Percentiles rank a stretch among this genome's conserved stretches.
Conservation (phyloP, 345 rosid species). For the Limnanthes douglasii region DNA sequence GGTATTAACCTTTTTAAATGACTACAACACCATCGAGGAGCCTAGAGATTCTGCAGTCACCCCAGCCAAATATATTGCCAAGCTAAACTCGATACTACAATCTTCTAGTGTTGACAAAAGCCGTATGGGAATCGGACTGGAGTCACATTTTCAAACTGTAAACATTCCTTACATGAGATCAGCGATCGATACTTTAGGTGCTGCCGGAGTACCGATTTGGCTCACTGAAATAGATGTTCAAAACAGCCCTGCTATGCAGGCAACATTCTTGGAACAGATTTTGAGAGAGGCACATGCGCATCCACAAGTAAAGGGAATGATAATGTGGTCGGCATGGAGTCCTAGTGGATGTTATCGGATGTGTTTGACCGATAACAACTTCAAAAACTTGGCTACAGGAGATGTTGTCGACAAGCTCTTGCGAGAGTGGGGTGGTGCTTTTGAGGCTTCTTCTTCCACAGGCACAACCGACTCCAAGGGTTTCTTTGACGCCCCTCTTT, state of each 20-base stretch:
- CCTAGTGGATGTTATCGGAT: conserved; percentile 36
- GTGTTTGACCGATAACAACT: conserved; percentile 47
- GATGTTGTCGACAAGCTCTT: conserved; percentile 43
- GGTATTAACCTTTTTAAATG: conserved; percentile 51
- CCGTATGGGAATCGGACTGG: conserved; percentile 47
- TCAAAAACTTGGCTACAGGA: conserved; percentile 34
- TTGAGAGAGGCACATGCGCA: conserved; percentile 36
- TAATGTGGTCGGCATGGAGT: conserved; percentile 40
- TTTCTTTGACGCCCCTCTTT: conserved; percentile 26
- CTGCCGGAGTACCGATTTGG: conserved; percentile 59
- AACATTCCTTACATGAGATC: conserved; percentile 72
- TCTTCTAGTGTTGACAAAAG: conserved; percentile 29
- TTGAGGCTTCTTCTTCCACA: conserved; percentile 1
- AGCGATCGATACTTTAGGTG: conserved; percentile 37
- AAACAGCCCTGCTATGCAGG: conserved; percentile 22
- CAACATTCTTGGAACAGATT: conserved; percentile 26
- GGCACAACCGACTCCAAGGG: conserved; percentile 12
- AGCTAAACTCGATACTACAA: conserved; percentile 30
- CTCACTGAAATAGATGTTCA: conserved; percentile 51
- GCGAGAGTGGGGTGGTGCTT: conserved; percentile 25
- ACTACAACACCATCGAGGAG: conserved; percentile 56
- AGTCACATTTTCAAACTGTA: conserved; percentile 47
- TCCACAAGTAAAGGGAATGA: conserved; percentile 31
- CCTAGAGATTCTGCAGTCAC: conserved; percentile 15
- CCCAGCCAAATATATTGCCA: conserved; percentile 23